These are phyloP conservation scores for Podaxis sp. DNA, from an alignment of 768 basidiomycete genomes.

Conservation along the genomic window DNA sequence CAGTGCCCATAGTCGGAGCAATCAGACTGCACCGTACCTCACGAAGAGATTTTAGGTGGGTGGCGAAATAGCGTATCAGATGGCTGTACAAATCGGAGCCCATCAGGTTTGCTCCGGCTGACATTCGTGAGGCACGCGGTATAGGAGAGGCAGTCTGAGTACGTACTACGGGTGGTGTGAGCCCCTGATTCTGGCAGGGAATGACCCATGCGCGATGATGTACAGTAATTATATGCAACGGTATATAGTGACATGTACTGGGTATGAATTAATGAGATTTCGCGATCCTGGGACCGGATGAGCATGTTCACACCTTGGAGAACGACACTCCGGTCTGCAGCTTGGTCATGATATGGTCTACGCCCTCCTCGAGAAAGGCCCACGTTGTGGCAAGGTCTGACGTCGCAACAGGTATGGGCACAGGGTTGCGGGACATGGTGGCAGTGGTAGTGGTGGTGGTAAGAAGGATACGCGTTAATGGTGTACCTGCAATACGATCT, in stretches of 20 bases:
- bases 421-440: constrained; percentile 33
- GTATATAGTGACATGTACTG: constrained; percentile 90
- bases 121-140: constrained; percentile 24
- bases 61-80: constrained; percentile 86
- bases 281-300: background rate
- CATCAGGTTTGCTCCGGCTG: constrained; percentile 93
- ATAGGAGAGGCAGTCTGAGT: constrained; percentile 10
- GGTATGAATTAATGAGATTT: constrained; percentile 14
- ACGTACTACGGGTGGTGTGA: constrained; percentile 64
- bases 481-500: background rate
- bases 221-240: constrained; percentile 98
- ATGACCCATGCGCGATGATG: constrained; percentile 49
- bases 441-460: constrained; percentile 22
- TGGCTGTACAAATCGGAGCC: constrained; percentile 97
- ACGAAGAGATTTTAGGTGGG: constrained; percentile 73
- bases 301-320: constrained; percentile 51
- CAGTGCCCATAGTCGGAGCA: constrained; percentile 19
- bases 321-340: constrained; percentile 87
- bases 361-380: constrained; percentile 83
- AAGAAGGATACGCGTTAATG: constrained; percentile 20
- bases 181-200: constrained; percentile 8
- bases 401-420: constrained; percentile 62
- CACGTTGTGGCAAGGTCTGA: constrained; percentile 85
- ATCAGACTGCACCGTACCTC: constrained; percentile 28
- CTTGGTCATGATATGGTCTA: constrained; percentile 92